These are phyloP conservation scores for Eucalyptus curtisii DNA, from an alignment of 345 rosid species.

Conservation along the genomic window DNA sequence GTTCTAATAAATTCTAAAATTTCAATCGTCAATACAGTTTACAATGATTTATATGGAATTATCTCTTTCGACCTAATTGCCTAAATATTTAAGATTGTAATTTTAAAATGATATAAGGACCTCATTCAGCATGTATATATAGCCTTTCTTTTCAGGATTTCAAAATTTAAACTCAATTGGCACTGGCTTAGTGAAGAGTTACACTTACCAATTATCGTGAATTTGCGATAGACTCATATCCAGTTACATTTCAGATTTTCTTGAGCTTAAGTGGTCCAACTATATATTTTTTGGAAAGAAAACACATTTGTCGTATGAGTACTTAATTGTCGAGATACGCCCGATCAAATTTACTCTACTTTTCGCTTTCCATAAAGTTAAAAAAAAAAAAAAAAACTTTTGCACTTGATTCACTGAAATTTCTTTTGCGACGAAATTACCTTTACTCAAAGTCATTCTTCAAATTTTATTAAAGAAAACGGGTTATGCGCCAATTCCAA, in stretches of 20 bases:
- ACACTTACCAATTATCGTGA: no score
- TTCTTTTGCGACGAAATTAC: accelerated
- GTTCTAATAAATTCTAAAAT: no score
- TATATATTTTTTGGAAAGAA: neutral
- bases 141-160: neutral
- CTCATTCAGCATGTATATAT: neutral
- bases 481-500: accelerated
- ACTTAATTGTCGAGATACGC: neutral
- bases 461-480: no score
- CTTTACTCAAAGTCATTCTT: neutral
- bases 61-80: neutral
- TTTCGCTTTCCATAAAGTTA: no score
- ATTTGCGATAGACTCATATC: neutral
- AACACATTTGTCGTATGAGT: neutral
- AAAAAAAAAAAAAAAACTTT: no score
- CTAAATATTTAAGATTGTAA: neutral
- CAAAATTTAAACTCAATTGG: no score
- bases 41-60: neutral
- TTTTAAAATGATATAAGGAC: neutral
- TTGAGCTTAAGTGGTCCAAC: neutral
- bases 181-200: neutral
- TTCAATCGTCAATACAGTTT: neutral
- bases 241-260: neutral
- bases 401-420: no score
- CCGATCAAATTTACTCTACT: neutral